Evolutionary conservation across 2,329 filamentous ascomycete genomes (phyloP).

Genomic region (Epichloe brachyelytri): DNA sequence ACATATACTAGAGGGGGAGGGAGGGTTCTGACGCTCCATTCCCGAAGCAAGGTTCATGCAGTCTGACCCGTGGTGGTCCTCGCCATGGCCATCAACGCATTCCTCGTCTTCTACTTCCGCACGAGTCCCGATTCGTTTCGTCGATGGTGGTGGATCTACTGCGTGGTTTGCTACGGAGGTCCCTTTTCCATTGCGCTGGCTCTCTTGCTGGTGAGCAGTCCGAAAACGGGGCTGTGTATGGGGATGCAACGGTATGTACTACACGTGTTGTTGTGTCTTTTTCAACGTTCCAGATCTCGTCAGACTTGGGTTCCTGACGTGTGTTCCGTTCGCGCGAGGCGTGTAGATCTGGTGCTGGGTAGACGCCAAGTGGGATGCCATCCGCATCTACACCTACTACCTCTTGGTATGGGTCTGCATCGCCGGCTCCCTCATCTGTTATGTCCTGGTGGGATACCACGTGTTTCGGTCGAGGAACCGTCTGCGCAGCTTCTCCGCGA

Average conservation of each 20-base stretch:
- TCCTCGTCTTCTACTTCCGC: conserved; percentile 52
- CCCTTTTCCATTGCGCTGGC: conserved; percentile 55
- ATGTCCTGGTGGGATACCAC: conserved; percentile 44
- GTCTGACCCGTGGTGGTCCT: conserved; percentile 67
- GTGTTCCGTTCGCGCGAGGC: not conserved
- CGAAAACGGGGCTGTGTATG: conserved; percentile 32
- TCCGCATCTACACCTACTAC: conserved; percentile 50
- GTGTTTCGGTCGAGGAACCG: conserved; percentile 46
- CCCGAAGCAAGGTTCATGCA: conserved; percentile 49
- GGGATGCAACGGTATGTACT: conserved; percentile 39
- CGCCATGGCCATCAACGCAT: conserved; percentile 74
- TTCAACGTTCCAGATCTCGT: no score
- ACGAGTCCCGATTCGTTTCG: conserved; percentile 53
- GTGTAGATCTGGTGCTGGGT: conserved; percentile 51
- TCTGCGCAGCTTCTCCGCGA: conserved; percentile 36
- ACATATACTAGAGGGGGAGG: no score
- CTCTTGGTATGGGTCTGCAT: conserved; percentile 50
- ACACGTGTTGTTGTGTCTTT: not conserved
- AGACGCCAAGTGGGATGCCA: conserved; percentile 35
- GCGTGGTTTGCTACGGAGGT: conserved; percentile 56
- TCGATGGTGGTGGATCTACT: conserved; percentile 60
- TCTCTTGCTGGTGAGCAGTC: conserved; percentile 43
- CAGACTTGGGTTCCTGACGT: not conserved
- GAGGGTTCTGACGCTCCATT: no score
- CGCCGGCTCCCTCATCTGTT: conserved; percentile 39